Base-by-base conservation (phyloP, 2,329 filamentous ascomycete genomes). In the Fusarium pilosicola region DNA sequence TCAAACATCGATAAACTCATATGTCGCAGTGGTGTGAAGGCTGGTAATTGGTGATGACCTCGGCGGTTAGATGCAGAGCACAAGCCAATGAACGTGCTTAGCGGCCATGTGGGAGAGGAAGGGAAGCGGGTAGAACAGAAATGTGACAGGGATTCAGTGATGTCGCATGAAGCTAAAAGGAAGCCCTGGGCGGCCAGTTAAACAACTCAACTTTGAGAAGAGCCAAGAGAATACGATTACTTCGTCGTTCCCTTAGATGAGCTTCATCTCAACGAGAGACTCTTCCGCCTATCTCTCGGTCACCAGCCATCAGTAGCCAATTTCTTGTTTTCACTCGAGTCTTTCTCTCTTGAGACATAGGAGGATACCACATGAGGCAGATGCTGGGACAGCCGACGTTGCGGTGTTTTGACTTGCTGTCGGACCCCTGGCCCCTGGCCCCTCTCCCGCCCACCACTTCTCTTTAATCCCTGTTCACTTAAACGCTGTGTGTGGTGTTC, bases 41-140 rank as follows among this genome's bases (percentile, higher is more conserved):
- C 74, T 76, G 70, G 74, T 79, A 75, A 79, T 79, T 81, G 75
- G 80, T 65, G 74, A 74, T 62, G 62, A 52, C 77, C 57, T 80
- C 79, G 83, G 84, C 84, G 84, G 84, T 79, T 85, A 84, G 77
- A 81, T 75, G 69, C 46, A 62, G 46, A 67, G 56, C 57, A 58
- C 48, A 34, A 68, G 65, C 83, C 83, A 84, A 85, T 84, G 65
- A 80, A 62, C 61, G 54, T 51, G 44, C 76, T 76, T 75, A 63
- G 75, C 79, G 59, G 51, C 63, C 55, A 66, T 66, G 64, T 63
- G 39, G 46, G 57, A 70, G 57, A 65, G 57, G 57, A 62, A 54
- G 62, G 57, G 58, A 51, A 65, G 67, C 56, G 71, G 71, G 67
- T 64, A 74, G 62, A 61, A 39, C 32, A 46, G 39, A 67, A 44